Percentiles rank a stretch among this genome's conserved stretches.
Conservation (phyloP, 257 asterid genomes). For the Misopates orontium region DNA sequence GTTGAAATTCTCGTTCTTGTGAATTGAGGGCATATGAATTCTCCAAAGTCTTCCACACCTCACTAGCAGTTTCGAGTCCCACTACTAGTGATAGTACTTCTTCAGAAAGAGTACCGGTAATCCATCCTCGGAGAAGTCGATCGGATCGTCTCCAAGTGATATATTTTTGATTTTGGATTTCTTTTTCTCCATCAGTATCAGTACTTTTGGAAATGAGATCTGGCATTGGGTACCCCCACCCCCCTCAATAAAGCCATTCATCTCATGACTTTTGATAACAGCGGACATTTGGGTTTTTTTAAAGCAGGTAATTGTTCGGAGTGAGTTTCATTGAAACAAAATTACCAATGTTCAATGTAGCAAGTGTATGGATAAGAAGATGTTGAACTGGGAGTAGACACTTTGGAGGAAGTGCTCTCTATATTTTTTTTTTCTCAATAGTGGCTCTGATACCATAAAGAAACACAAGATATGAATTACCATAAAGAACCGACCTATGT, state of each 20-base stretch:
- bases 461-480: no score
- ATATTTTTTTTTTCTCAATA: not conserved
- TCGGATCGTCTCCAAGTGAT: not conserved
- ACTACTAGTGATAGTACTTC: not conserved
- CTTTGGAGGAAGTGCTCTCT: not conserved
- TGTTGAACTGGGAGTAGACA: not conserved
- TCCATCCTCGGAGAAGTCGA: not conserved
- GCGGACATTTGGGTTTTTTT: no score
- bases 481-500: no score
- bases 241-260: no score
- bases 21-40: not conserved
- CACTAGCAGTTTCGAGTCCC: not conserved
- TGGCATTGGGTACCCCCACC: no score
- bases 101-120: not conserved
- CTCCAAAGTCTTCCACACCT: not conserved
- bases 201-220: not conserved
- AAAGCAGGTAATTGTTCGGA: not conserved
- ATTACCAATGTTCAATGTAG: not conserved
- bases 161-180: not conserved
- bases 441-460: not conserved
- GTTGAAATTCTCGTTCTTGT: not conserved
- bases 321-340: conserved; percentile 1
- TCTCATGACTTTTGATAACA: no score
- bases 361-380: not conserved
- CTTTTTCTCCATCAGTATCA: not conserved